Percentiles rank a stretch among this genome's conserved stretches.
These are phyloP conservation scores for Phytophthora hibernalis DNA, from an alignment of 352 stramenopile genomes.

Conservation along the genomic window DNA sequence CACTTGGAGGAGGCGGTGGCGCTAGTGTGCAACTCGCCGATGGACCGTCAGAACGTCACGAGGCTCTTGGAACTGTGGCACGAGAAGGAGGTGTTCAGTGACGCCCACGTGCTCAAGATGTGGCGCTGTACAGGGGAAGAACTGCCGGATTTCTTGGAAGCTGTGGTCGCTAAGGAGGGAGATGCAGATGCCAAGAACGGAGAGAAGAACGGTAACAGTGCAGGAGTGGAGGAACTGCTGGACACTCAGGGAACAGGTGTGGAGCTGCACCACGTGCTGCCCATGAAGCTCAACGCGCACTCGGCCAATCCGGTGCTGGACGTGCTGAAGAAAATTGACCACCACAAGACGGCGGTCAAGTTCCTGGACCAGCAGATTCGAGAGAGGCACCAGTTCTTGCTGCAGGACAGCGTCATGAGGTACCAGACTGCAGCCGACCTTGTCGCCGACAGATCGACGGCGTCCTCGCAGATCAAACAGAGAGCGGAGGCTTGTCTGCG, in stretches of 20 bases:
- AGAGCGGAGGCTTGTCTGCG: constrained; percentile 70
- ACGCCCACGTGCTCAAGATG: constrained; percentile 70
- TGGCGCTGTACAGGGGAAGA: constrained; percentile 84
- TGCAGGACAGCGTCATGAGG: constrained; percentile 54
- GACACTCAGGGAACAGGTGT: constrained; percentile 39
- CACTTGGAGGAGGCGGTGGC: constrained; percentile 80
- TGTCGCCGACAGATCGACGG: constrained; percentile 55
- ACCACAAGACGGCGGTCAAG: constrained; percentile 71
- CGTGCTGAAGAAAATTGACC: constrained; percentile 83
- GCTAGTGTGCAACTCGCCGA: constrained; percentile 85
- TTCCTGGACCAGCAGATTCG: constrained; percentile 68
- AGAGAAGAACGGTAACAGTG: constrained; percentile 1
- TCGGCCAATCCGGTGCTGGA: constrained; percentile 79
- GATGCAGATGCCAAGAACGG: constrained; percentile 14
- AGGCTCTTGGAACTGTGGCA: constrained; percentile 80
- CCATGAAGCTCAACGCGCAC: constrained; percentile 81
- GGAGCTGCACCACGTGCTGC: constrained; percentile 55
- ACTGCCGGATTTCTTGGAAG: constrained; percentile 57
- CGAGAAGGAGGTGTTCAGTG: constrained; percentile 69
- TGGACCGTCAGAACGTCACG: constrained; percentile 81
- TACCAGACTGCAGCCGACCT: constrained; percentile 67
- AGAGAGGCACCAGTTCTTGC: constrained; percentile 63
- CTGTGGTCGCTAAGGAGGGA: constrained; percentile 13
- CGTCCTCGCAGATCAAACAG: constrained; percentile 55
- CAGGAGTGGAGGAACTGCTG: constrained; percentile 31